A percentile compares a stretch with the other conserved stretches of the same genome.
Evolutionary conservation across 805 yeast genomes (phyloP).

Genomic region (Kuraishia ogatae): DNA sequence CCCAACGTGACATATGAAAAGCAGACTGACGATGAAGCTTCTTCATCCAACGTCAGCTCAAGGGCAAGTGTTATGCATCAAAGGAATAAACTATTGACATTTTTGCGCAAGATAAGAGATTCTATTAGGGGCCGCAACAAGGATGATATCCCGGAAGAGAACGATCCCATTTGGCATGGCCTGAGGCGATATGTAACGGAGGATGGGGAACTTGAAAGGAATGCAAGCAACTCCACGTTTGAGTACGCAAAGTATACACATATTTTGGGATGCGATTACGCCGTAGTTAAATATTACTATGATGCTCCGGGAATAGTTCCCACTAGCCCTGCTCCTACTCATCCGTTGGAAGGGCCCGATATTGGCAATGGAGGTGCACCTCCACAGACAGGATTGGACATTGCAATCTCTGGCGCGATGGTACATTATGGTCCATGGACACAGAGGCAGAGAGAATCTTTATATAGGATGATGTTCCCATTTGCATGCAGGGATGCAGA

Average conservation of each 20-base stretch:
- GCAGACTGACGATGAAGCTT: not conserved
- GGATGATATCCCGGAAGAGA: constrained; percentile 1
- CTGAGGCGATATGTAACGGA: constrained; percentile 53
- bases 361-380: constrained; percentile 50
- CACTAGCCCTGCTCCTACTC: constrained; percentile 17
- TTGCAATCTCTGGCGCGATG: constrained; percentile 51
- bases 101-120: not conserved
- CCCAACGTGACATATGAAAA: constrained; percentile 62
- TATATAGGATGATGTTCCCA: constrained; percentile 67
- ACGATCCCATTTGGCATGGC: constrained; percentile 56
- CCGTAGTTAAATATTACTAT: constrained; percentile 51
- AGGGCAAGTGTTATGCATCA: not conserved
- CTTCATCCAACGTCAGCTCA: not conserved
- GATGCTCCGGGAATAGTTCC: constrained; percentile 69
- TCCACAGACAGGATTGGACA: constrained; percentile 54
- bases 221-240: constrained; percentile 23
- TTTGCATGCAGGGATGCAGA: constrained; percentile 46
- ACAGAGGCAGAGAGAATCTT: constrained; percentile 65
- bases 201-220: constrained; percentile 23
- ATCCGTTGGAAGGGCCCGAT: constrained; percentile 37
- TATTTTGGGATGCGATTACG: constrained; percentile 50
- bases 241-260: constrained; percentile 82
- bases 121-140: not conserved
- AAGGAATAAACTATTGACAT: not conserved
- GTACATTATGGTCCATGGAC: constrained; percentile 95